phyloP scores from a whole-genome alignment of 2,329 filamentous ascomycete genomes.

The Arthrinium puccinioides region DNA sequence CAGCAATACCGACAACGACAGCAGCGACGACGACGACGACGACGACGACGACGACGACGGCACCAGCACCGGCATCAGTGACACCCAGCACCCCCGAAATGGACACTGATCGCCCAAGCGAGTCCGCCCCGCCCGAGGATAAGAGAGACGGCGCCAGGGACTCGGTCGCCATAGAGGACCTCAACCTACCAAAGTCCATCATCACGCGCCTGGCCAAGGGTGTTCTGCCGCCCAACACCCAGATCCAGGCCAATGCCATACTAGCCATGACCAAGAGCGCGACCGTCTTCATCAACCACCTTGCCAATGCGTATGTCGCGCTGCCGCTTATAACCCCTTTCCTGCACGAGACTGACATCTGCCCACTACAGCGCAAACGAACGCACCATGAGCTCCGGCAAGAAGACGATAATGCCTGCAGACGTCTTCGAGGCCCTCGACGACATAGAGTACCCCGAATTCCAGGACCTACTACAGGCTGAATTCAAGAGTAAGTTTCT shows the following conservation, averaged over 20 bases:
- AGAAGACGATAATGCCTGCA: constrained; percentile 70
- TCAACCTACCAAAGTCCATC: constrained; percentile 73
- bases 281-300: constrained; percentile 76
- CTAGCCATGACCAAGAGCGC: constrained; percentile 74
- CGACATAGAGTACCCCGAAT: constrained; percentile 71
- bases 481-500: constrained; percentile 62
- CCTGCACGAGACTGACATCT: too few relatives aligned
- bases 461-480: constrained; percentile 60
- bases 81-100: constrained; percentile 12
- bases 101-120: constrained; percentile 25
- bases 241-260: constrained; percentile 77
- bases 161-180: constrained; percentile 54
- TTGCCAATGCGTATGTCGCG: constrained; percentile 61
- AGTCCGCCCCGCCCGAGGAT: constrained; percentile 14
- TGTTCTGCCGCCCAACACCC: constrained; percentile 71
- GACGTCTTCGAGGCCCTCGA: constrained; percentile 73
- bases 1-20: constrained; percentile 13
- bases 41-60: constrained; percentile 13
- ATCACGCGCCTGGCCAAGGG: constrained; percentile 74
- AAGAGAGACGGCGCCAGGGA: constrained; percentile 34
- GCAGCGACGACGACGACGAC: constrained; percentile 11
- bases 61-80: constrained; percentile 15
- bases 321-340: not conserved
- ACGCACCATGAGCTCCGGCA: constrained; percentile 55
- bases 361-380: constrained; percentile 79